phyloP scores from a whole-genome alignment of 768 basidiomycete genomes.

The Mycena polygramma region DNA sequence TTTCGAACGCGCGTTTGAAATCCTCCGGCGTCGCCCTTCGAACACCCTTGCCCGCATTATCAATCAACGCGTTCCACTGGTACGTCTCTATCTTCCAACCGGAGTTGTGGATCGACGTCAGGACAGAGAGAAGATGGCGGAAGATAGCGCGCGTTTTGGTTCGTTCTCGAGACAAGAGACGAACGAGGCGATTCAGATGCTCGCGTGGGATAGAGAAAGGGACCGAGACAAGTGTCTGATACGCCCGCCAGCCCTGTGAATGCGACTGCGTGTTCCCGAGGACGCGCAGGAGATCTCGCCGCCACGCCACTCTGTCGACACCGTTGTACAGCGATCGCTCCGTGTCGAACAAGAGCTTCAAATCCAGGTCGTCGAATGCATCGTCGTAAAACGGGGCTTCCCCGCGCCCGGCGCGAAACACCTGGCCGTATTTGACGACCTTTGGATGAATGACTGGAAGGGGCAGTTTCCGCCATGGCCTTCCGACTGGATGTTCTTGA shows the following conservation, averaged over 20 bases:
- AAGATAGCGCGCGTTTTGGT: constrained; percentile 73
- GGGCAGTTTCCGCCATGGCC: constrained; percentile 40
- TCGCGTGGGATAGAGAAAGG: constrained; percentile 34
- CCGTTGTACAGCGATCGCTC: constrained; percentile 7
- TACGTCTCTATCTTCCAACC: constrained; percentile 69
- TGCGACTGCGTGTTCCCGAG: constrained; percentile 49
- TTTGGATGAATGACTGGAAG: constrained; percentile 29
- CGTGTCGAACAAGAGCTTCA: constrained; percentile 24
- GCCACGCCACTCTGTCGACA: constrained; percentile 36
- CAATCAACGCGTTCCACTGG: constrained; percentile 85
- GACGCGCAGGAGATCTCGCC: constrained; percentile 42
- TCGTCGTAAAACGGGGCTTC: constrained; percentile 33
- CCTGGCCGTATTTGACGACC: constrained; percentile 26
- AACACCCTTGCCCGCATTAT: constrained; percentile 75
- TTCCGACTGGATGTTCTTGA: constrained; percentile 44
- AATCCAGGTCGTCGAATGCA: constrained; percentile 35
- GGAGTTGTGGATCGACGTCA: constrained; percentile 67
- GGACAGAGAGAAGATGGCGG: constrained; percentile 76
- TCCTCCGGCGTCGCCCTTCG: constrained; percentile 69
- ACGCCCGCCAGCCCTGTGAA: constrained; percentile 59
- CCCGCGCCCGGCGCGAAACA: constrained; percentile 16
- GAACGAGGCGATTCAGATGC: constrained; percentile 72
- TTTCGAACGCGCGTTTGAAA: constrained; percentile 69
- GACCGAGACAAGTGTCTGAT: constrained; percentile 48
- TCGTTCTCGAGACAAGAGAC: constrained; percentile 65